Percentiles rank a stretch among this genome's conserved stretches.
Conservation (phyloP, 495 filamentous ascomycete genomes). For the Penicillium goetzii region DNA sequence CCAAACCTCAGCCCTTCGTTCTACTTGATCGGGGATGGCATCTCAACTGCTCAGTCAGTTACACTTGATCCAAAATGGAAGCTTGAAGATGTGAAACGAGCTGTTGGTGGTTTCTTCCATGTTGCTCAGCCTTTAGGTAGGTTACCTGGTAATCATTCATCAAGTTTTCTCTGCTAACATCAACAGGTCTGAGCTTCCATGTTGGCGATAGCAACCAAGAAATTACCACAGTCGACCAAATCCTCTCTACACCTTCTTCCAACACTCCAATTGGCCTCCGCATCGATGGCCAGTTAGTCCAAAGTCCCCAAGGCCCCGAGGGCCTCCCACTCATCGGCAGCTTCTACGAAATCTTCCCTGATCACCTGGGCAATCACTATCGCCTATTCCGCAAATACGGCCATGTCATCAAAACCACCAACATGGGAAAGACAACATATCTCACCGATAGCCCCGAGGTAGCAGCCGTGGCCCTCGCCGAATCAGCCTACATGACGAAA, state of each 20-base stretch:
- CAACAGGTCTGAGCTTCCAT: slow-evolving; percentile 44
- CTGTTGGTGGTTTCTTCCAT: slow-evolving; percentile 28
- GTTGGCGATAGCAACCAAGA: slow-evolving; percentile 25
- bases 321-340: slow-evolving; percentile 55
- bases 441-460: slow-evolving; percentile 53
- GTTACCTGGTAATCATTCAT: not conserved
- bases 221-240: slow-evolving; percentile 31
- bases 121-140: slow-evolving; percentile 29
- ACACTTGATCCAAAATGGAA: slow-evolving; percentile 29
- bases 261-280: slow-evolving; percentile 40
- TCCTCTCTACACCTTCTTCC: slow-evolving; percentile 27
- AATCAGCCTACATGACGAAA: slow-evolving; percentile 56
- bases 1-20: slow-evolving; percentile 12
- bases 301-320: slow-evolving; percentile 48
- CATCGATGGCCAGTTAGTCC: slow-evolving; percentile 49
- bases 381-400: slow-evolving; percentile 59
- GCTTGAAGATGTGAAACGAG: slow-evolving; percentile 31
- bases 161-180: not conserved
- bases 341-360: slow-evolving; percentile 60
- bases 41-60: slow-evolving; percentile 24
- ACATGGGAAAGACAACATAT: slow-evolving; percentile 56
- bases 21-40: slow-evolving; percentile 32
- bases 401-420: slow-evolving; percentile 56
- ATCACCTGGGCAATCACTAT: slow-evolving; percentile 63
- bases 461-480: slow-evolving; percentile 39